Evolutionary conservation across 495 filamentous ascomycete species (phyloP).

Genomic region (Aspergillus steynii): DNA sequence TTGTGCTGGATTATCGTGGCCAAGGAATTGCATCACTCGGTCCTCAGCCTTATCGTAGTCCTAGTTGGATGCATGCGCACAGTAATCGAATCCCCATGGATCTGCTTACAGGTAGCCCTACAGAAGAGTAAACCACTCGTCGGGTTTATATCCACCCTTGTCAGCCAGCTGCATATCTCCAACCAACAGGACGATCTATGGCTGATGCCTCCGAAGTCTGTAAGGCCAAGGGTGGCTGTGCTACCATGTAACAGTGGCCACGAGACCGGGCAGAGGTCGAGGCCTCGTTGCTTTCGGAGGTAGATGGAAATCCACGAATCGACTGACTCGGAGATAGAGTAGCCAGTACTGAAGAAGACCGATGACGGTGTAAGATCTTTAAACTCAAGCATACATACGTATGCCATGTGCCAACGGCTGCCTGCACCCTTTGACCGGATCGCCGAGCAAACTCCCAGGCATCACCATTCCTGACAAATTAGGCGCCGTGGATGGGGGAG

Average conservation of each 20-base stretch:
- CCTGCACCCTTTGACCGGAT: neutral
- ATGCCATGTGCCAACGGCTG: neutral
- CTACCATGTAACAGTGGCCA: neutral
- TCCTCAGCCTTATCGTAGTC: neutral
- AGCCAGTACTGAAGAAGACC: neutral
- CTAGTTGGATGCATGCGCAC: neutral
- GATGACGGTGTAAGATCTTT: conserved; percentile 10
- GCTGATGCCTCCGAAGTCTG: neutral
- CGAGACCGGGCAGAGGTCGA: neutral
- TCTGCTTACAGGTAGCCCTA: too few species aligned
- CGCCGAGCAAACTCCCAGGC: conserved; percentile 5
- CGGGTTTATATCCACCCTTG: neutral
- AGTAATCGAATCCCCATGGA: neutral
- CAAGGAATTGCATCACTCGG: too few species aligned
- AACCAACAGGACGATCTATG: neutral
- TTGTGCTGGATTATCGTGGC: too few species aligned
- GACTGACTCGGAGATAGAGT: neutral
- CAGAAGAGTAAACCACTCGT: neutral
- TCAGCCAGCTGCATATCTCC: neutral
- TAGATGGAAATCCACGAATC: neutral
- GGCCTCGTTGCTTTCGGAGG: neutral
- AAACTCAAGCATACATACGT: conserved; percentile 8
- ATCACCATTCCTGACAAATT: conserved; percentile 8
- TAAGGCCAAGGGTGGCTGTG: conserved; percentile 19
- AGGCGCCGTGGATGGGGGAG: neutral